These are phyloP conservation scores for Cladosporium sp. DNA, from an alignment of 2,329 filamentous ascomycete genomes.

Conservation along the genomic window DNA sequence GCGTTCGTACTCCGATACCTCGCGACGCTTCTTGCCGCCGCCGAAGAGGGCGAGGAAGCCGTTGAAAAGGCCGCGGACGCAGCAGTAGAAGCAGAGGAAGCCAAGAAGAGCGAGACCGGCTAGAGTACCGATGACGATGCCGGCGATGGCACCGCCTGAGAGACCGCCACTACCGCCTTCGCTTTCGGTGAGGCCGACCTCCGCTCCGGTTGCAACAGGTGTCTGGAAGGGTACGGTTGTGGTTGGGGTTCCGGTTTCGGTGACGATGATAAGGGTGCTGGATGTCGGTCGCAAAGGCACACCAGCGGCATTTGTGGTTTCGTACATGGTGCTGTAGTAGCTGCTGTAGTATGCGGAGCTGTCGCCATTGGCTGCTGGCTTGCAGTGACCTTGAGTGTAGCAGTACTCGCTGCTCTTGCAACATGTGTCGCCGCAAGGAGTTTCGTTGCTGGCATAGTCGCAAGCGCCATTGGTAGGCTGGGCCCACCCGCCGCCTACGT, in stretches of 20 bases:
- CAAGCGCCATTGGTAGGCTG: slow-evolving; percentile 36
- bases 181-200: slow-evolving; percentile 37
- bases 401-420: slow-evolving; percentile 69
- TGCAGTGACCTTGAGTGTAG: slow-evolving; percentile 51
- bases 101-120: slow-evolving; percentile 63
- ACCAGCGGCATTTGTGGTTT: slow-evolving; percentile 48
- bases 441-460: slow-evolving; percentile 46
- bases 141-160: slow-evolving; percentile 70
- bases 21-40: slow-evolving; percentile 46
- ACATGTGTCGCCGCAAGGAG: slow-evolving; percentile 64
- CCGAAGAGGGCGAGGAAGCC: slow-evolving; percentile 59
- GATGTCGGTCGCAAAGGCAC: slow-evolving; percentile 49
- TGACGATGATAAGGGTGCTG: slow-evolving; percentile 52
- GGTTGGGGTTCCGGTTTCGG: slow-evolving; percentile 43
- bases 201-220: slow-evolving; percentile 51
- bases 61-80: slow-evolving; percentile 51
- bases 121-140: slow-evolving; percentile 72
- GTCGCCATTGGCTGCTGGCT: slow-evolving; percentile 48
- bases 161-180: slow-evolving; percentile 40
- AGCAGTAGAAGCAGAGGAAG: slow-evolving; percentile 71
- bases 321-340: slow-evolving; percentile 44
- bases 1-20: slow-evolving; percentile 60
- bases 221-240: slow-evolving; percentile 48
- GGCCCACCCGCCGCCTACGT: slow-evolving; percentile 27
- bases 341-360: slow-evolving; percentile 46